Evolutionary conservation across 2,329 filamentous ascomycete genomes (phyloP).

Genomic region (Exophiala sp.): DNA sequence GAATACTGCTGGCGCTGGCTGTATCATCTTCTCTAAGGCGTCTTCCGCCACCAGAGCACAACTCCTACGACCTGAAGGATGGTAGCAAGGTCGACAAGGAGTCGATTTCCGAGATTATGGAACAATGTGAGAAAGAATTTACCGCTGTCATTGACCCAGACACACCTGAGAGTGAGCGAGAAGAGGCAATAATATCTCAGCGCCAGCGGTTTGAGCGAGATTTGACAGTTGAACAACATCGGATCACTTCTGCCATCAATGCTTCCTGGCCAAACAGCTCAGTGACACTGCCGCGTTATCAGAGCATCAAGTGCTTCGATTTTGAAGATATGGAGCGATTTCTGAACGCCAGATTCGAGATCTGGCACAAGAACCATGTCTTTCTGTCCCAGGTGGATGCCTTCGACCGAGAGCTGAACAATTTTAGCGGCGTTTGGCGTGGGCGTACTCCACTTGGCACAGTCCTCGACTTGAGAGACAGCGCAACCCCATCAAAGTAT

Average conservation of each 20-base stretch:
- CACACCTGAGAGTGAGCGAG: no score
- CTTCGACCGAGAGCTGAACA: constrained; percentile 2
- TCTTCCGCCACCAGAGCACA: constrained; percentile 1
- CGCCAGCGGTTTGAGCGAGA: background rate
- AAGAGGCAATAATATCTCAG: background rate
- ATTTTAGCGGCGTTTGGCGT: background rate
- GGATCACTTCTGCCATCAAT: background rate
- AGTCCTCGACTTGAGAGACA: background rate
- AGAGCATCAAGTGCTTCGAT: background rate
- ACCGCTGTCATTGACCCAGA: no score
- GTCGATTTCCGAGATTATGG: constrained; percentile 1
- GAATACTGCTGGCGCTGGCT: constrained; percentile 10
- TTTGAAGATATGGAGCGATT: background rate
- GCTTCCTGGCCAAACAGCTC: constrained; percentile 3
- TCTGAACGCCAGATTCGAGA: constrained; percentile 2
- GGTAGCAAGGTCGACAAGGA: background rate
- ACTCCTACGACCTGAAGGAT: constrained; percentile 11
- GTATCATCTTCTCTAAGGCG: constrained; percentile 1
- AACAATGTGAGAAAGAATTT: constrained; percentile 3
- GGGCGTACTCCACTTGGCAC: background rate
- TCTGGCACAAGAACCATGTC: constrained; percentile 9
- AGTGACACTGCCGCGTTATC: background rate
- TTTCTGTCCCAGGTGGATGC: constrained; percentile 6
- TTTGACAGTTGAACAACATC: background rate
- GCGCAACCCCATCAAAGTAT: background rate